Evolutionary conservation across 371 early-diverging fungal species (phyloP), one percentile per base, ranked within the genome.

Genomic region (Capillidium heterosporum): DNA sequence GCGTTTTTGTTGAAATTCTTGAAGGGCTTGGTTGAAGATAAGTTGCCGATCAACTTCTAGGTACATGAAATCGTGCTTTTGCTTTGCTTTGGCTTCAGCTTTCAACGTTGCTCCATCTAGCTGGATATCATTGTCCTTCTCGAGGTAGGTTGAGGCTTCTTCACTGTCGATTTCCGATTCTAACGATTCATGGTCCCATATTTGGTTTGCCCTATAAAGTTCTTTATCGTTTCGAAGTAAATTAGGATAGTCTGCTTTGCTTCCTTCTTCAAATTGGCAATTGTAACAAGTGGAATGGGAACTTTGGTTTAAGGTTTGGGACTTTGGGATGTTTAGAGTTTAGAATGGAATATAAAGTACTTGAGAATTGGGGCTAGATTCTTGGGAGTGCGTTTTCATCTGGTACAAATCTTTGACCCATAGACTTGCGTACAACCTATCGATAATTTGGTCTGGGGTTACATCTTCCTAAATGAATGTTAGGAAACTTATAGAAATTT

Each of bases 331-430:
- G 67, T 75, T 76, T 15, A 15, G 19, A 19, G 7, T 44, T 5
- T n/a, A 44, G 17, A 23, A 44, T 44, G 19, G 19, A 19, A 44
- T 19, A 15, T 17, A 15, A 19, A 19, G 19, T 44, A 15, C 23
- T 44, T 10, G 44, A 44, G 44, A 19, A 17, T 44, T 15, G 8
- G 8, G 44, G 19, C 7, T 7, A 35, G 13, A 4, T 35, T 4
- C 13, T 4, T 13, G 4, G 8, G 17, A 19, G 7, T 66, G 58
- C n/a, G 66, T 59, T 57, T 82, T 78, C 59, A 81, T 73, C 62
- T 91, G 90, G 56, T 81, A 71, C 56, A 86, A 84, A 64, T 93
- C 91, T 60, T 90, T 89, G 3, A 91, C 82, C 0, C 92, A 92
- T 1, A 87, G 81, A 28, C 84, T 77, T 59, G 86, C 85, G 31